A percentile compares a stretch with the other conserved stretches of the same genome.
These are phyloP conservation scores for Fusarium fujikuroi DNA, from an alignment of 2,329 filamentous ascomycete species.

Conservation along the genomic window DNA sequence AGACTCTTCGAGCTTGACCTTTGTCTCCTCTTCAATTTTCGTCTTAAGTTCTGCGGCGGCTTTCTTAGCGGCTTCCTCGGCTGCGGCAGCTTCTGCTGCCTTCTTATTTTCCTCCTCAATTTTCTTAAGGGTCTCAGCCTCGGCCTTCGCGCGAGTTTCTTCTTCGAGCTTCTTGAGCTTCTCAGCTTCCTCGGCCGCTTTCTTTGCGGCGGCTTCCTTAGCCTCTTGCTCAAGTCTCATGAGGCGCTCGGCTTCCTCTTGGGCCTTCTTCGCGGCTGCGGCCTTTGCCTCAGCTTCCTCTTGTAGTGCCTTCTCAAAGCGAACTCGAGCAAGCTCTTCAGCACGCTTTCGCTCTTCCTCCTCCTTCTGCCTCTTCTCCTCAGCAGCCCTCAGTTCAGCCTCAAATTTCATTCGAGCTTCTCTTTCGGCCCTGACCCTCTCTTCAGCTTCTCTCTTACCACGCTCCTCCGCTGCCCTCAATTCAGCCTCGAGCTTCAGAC, in stretches of 20 bases:
- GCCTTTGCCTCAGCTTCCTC: constrained; percentile 55
- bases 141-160: constrained; percentile 54
- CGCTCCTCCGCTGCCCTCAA: constrained; percentile 57
- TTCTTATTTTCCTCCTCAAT: constrained; percentile 57
- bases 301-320: constrained; percentile 56
- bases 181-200: constrained; percentile 51
- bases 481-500: constrained; percentile 59
- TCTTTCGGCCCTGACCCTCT: constrained; percentile 54
- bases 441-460: constrained; percentile 60
- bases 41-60: constrained; percentile 70
- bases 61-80: constrained; percentile 62
- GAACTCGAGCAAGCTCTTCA: constrained; percentile 58
- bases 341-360: constrained; percentile 55
- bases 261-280: constrained; percentile 54
- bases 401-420: constrained; percentile 54
- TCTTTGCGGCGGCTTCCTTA: constrained; percentile 53
- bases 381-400: constrained; percentile 56
- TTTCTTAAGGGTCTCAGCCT: constrained; percentile 50
- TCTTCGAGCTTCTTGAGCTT: constrained; percentile 57
- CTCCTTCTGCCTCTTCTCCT: constrained; percentile 54
- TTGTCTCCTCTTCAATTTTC: constrained; percentile 66
- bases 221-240: constrained; percentile 54
- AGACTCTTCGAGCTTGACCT: constrained; percentile 59
- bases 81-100: constrained; percentile 54
- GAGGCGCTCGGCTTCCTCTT: constrained; percentile 56